Base-by-base conservation (phyloP, 805 yeast species). In the Sugiyamaella lignohabitans region DNA sequence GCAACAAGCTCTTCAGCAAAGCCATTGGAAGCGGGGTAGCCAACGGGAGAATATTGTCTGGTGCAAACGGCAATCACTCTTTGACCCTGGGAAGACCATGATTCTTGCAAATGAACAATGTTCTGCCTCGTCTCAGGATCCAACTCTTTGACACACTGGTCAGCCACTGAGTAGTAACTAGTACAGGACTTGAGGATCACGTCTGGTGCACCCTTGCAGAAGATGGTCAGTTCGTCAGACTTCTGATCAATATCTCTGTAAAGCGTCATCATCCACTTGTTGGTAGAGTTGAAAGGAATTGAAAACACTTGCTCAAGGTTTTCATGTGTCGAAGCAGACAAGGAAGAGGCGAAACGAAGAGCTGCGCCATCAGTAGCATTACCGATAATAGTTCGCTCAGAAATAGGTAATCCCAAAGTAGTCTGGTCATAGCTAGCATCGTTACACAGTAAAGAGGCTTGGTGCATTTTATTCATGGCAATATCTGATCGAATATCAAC, bases 351-450 rank as follows among this genome's bases (percentile, higher is more conserved):
- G 53, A 67, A 71, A 38, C 66, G 55, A 29, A 65, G 67, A 21
- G 72, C 52, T 16, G 78, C 73, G 45, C 65, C 64, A 52, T 75
- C 74, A 6, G 79, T 75, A 18, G 78, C 78, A 59, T 74, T 73
- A 14, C 77, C 78, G 17, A 54, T 59, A 42, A 64, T 53, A 18
- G 38, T 32, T 2, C 58, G 42, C 21, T 50, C 49, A 29, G 39
- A 27, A 4, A 48, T 5, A 5, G 56, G 54, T 3, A 39, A 30
- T 29, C 34, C 38, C 22, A 22, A n/a, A 8, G 51, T 32, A 11
- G 44, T 42, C 14, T 44, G 17, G 20, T 55, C 58, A 40, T 48
- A 56, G 10, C 40, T 35, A 14, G 52, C 59, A 35, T 50, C 57
- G 35, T 57, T 54, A 38, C 59, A 53, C 3, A 57, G 43, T 11